These are phyloP conservation scores for Senna siamea DNA, from an alignment of 306 rosid species.

Conservation along the genomic window DNA sequence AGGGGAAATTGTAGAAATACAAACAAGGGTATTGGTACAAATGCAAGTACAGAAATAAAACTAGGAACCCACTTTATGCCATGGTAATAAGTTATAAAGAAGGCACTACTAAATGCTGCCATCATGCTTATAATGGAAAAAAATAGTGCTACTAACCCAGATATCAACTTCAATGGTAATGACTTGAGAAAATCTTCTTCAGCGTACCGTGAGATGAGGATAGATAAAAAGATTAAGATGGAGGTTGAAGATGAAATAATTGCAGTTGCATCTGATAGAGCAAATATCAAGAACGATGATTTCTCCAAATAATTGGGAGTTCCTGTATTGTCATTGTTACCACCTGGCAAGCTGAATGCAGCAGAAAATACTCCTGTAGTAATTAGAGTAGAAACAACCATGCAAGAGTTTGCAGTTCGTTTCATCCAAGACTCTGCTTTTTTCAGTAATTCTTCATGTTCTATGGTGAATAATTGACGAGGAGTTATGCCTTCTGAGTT, in stretches of 20 bases:
- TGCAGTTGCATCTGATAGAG: constrained; percentile 49
- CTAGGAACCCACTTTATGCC: neutral
- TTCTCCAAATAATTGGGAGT: constrained; percentile 37
- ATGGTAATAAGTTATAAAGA: neutral
- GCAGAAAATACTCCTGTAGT: constrained; percentile 49
- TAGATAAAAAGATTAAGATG: constrained; percentile 52
- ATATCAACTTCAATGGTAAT: constrained; percentile 3
- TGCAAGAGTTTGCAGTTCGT: constrained; percentile 44
- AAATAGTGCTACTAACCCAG: neutral
- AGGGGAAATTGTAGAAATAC: neutral
- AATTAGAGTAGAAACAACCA: constrained; percentile 55
- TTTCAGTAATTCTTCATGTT: constrained; percentile 38
- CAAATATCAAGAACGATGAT: constrained; percentile 37
- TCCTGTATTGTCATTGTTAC: constrained; percentile 30
- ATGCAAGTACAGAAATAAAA: constrained; percentile 1
- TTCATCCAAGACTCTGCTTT: constrained; percentile 61
- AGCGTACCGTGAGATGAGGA: constrained; percentile 53
- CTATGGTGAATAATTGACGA: constrained; percentile 36
- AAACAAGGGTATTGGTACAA: neutral
- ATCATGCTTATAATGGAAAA: constrained; percentile 1
- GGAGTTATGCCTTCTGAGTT: constrained; percentile 41
- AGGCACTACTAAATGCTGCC: constrained; percentile 9
- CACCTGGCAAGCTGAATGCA: constrained; percentile 53
- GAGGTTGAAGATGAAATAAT: constrained; percentile 53
- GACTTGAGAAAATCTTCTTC: constrained; percentile 1